phyloP scores from a whole-genome alignment of 768 basidiomycete genomes.

The Mrakia gelida region DNA sequence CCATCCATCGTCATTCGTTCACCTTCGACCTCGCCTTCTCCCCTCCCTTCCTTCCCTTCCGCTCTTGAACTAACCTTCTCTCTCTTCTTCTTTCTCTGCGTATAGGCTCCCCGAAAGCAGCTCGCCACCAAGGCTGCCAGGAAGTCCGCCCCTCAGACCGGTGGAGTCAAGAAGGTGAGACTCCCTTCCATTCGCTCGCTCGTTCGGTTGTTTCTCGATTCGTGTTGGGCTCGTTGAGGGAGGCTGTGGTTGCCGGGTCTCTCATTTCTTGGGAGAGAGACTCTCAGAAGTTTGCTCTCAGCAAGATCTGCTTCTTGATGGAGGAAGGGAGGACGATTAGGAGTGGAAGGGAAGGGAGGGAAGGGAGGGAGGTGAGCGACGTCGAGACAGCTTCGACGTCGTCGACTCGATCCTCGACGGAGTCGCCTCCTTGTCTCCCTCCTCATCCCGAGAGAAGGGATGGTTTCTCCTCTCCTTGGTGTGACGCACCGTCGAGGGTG shows the following conservation, averaged over 20 bases:
- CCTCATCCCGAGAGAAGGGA: too few species aligned
- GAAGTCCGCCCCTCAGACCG: slow-evolving; percentile 59
- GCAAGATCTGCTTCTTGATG: neutral
- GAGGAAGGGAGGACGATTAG: neutral
- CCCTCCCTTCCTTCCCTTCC: neutral
- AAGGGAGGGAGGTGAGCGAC: neutral
- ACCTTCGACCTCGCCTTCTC: neutral
- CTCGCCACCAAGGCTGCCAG: slow-evolving; percentile 93
- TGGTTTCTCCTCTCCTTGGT: too few species aligned
- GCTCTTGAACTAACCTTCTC: neutral
- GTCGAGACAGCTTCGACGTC: neutral
- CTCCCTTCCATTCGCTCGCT: neutral
- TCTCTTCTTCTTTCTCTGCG: neutral
- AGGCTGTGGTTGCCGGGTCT: neutral
- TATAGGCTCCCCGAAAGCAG: slow-evolving; percentile 85
- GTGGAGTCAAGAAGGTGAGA: slow-evolving; percentile 32
- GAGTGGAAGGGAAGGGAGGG: neutral
- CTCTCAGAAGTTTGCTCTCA: neutral
- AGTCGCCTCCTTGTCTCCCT: too few species aligned
- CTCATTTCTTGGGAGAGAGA: neutral
- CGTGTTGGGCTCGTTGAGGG: neutral
- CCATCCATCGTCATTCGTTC: slow-evolving; percentile 1
- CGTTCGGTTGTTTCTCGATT: neutral
- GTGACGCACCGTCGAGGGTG: too few species aligned
- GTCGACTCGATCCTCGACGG: too few species aligned